Evolutionary conservation across 495 filamentous ascomycete species (phyloP).

Genomic region (Paragyromitra xinjiangensis): DNA sequence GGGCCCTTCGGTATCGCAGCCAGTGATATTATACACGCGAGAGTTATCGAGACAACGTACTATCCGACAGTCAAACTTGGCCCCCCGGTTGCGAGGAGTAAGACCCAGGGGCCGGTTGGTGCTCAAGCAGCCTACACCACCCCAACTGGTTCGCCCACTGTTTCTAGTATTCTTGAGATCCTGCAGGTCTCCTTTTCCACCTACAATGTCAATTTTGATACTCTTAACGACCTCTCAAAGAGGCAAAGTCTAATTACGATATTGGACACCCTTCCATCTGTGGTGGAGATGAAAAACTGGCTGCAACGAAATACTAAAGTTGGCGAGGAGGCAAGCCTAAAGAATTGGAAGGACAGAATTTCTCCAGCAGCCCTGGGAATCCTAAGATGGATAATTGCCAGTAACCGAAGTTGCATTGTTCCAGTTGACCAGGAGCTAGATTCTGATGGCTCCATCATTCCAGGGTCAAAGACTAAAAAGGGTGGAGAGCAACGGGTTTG

Average conservation of each 20-base stretch:
- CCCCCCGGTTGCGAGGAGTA: conserved; percentile 44
- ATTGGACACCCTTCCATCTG: conserved; percentile 73
- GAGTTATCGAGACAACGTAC: conserved; percentile 59
- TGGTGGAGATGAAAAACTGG: conserved; percentile 70
- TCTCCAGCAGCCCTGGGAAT: conserved; percentile 73
- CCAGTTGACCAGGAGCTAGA: conserved; percentile 66
- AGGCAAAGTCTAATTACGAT: conserved; percentile 66
- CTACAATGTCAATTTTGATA: conserved; percentile 69
- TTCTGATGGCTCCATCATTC: conserved; percentile 37
- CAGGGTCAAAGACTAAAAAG: conserved; percentile 41
- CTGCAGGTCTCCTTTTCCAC: conserved; percentile 46
- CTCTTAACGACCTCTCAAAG: conserved; percentile 63
- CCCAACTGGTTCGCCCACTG: conserved; percentile 27
- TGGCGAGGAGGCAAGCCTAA: conserved; percentile 61
- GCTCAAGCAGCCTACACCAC: conserved; percentile 1
- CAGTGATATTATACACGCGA: conserved; percentile 59
- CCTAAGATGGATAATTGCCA: conserved; percentile 89
- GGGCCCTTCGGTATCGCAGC: conserved; percentile 22
- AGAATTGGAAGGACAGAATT: conserved; percentile 70
- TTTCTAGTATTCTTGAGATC: background rate
- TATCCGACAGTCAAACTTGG: conserved; percentile 58
- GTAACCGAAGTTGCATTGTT: conserved; percentile 86
- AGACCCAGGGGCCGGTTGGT: background rate
- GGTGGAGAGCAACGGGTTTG: conserved; percentile 65
- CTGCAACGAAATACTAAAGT: conserved; percentile 60